phyloP scores from a whole-genome alignment of 192 early-diverging fungal genomes.

The Thoreauomyces humboldtii region DNA sequence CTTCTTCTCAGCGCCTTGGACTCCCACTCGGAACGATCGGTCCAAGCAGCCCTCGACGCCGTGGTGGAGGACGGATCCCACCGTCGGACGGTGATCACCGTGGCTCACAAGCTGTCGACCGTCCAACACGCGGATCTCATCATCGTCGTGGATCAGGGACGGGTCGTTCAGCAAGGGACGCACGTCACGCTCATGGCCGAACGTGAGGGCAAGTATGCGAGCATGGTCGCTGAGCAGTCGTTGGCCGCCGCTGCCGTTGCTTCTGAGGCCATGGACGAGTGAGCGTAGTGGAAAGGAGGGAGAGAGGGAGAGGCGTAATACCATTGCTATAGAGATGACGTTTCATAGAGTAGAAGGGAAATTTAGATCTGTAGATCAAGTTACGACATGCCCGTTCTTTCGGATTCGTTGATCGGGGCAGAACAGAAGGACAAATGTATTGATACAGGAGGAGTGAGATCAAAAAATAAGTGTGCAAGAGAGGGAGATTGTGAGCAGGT shows the following conservation, averaged over 20 bases:
- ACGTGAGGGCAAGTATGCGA: conserved; percentile 59
- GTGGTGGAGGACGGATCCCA: conserved; percentile 47
- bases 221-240: conserved; percentile 46
- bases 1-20: conserved; percentile 69
- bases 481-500: too few relatives aligned
- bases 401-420: too few relatives aligned
- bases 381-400: too few relatives aligned
- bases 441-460: too few relatives aligned
- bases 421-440: too few relatives aligned
- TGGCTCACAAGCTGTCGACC: conserved; percentile 65
- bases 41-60: conserved; percentile 58
- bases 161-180: conserved; percentile 67
- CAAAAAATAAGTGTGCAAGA: too few relatives aligned
- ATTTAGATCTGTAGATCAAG: too few relatives aligned
- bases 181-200: conserved; percentile 70
- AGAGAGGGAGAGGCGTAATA: too few relatives aligned
- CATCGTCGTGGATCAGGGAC: conserved; percentile 61
- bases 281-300: too few relatives aligned
- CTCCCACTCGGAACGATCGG: conserved; percentile 57
- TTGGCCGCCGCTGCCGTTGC: not conserved
- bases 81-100: conserved; percentile 78
- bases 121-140: conserved; percentile 85
- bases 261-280: too few relatives aligned
- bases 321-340: too few relatives aligned
- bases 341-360: too few relatives aligned